Conservation (phyloP, 768 basidiomycete species). For the Podaxis sp. region DNA sequence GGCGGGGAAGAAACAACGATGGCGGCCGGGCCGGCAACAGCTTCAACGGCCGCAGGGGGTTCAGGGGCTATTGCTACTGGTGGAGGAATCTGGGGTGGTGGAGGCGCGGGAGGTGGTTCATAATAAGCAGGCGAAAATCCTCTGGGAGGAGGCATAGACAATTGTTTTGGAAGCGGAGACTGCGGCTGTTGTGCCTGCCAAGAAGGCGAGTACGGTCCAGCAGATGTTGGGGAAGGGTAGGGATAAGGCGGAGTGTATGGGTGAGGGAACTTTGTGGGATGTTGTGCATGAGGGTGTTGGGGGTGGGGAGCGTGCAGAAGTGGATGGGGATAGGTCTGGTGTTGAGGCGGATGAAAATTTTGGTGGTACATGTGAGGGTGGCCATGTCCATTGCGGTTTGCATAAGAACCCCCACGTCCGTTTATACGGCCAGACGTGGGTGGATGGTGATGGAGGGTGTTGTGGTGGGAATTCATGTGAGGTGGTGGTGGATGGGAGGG, state of each 20-base stretch:
- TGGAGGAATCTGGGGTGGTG: background rate
- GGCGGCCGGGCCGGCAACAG: background rate
- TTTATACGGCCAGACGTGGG: constrained; percentile 25
- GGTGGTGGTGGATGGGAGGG: constrained; percentile 26
- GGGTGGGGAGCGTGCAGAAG: constrained; percentile 20
- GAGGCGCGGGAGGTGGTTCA: constrained; percentile 6
- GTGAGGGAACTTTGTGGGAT: constrained; percentile 24
- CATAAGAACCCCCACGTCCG: constrained; percentile 32
- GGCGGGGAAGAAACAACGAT: background rate
- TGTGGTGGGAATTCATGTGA: constrained; percentile 31
- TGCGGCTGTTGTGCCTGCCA: constrained; percentile 33
- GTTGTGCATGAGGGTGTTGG: constrained; percentile 25
- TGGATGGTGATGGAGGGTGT: constrained; percentile 28
- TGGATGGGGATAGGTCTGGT: constrained; percentile 22
- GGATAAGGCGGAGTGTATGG: constrained; percentile 29
- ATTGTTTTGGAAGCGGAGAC: constrained; percentile 62
- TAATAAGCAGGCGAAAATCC: constrained; percentile 8
- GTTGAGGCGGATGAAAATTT: constrained; percentile 26
- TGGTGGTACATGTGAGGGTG: constrained; percentile 24
- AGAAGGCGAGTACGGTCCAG: constrained; percentile 30
- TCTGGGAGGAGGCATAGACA: constrained; percentile 40
- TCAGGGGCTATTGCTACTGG: background rate
- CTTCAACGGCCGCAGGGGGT: background rate
- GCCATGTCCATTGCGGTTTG: constrained; percentile 32
- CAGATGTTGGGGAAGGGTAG: constrained; percentile 33